Conservation (phyloP, 176 grass and related monocot genomes). For the Raddia guianensis region DNA sequence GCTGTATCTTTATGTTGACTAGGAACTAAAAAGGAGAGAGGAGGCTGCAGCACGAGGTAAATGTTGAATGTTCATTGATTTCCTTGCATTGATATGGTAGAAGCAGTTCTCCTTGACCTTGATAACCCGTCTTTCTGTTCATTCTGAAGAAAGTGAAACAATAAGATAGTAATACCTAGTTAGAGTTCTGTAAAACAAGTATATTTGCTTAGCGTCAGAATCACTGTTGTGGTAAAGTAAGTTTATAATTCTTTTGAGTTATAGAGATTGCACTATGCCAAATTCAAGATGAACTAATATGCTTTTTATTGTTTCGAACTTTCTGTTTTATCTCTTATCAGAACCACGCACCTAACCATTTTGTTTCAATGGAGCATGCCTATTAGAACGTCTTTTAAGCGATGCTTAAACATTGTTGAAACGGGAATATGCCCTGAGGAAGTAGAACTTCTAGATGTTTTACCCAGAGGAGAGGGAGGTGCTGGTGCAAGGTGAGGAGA, state of each 20-base stretch:
- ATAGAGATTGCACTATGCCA: background rate
- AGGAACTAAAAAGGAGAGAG: slow-evolving; percentile 91
- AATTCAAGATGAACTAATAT: background rate
- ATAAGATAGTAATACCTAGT: background rate
- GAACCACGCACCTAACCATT: background rate
- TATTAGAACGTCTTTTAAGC: too few relatives aligned
- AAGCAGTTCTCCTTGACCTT: background rate
- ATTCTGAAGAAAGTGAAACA: background rate
- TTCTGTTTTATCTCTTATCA: background rate
- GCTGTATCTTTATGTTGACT: slow-evolving; percentile 33
- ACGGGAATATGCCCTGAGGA: too few relatives aligned
- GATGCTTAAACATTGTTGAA: too few relatives aligned
- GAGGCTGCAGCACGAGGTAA: slow-evolving; percentile 85
- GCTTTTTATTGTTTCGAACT: background rate
- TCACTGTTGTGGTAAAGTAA: background rate
- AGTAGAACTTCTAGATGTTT: too few relatives aligned
- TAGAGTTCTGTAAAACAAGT: slow-evolving; percentile 26
- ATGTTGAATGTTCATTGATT: slow-evolving; percentile 31
- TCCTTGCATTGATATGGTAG: slow-evolving; percentile 16
- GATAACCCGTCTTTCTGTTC: background rate
- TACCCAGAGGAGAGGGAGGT: too few relatives aligned
- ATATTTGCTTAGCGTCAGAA: background rate
- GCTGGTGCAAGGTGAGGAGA: too few relatives aligned
- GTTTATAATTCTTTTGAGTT: background rate
- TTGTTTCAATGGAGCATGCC: too few relatives aligned